Conservation (phyloP, 2,329 filamentous ascomycete species). For the Ophiostoma populinum region DNA sequence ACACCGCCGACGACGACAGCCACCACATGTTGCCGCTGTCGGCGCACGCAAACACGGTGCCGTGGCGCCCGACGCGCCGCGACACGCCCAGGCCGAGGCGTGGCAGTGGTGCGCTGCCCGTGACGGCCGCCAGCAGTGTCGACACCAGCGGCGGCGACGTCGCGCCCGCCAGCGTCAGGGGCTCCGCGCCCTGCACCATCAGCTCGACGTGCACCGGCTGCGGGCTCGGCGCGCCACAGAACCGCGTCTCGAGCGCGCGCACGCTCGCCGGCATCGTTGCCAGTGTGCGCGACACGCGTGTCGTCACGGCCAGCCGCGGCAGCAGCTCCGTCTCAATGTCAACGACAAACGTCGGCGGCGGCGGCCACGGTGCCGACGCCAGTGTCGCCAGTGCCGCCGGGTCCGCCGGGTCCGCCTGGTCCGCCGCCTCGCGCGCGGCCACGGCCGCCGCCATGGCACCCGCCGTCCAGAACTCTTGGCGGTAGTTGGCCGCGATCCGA, state of each 20-base stretch:
- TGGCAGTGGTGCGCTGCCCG: conserved; percentile 1
- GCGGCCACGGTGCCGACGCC: neutral
- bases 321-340: conserved; percentile 23
- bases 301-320: conserved; percentile 20
- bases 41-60: conserved; percentile 21
- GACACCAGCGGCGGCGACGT: conserved; percentile 15
- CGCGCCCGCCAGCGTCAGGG: conserved; percentile 9
- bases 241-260: conserved; percentile 1
- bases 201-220: conserved; percentile 21
- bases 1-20: neutral
- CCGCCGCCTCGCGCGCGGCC: conserved; percentile 1
- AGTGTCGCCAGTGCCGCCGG: conserved; percentile 12
- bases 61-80: conserved; percentile 6
- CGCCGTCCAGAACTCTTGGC: conserved; percentile 21
- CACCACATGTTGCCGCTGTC: conserved; percentile 25
- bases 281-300: conserved; percentile 15
- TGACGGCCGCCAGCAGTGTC: neutral
- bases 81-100: conserved; percentile 14
- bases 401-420: neutral
- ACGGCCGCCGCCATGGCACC: neutral
- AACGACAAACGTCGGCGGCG: conserved; percentile 15
- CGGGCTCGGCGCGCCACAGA: conserved; percentile 7
- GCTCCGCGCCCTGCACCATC: conserved; percentile 11
- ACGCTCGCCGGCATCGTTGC: neutral
- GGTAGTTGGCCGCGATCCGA: conserved; percentile 20